A percentile compares a stretch with the other conserved stretches of the same genome.
Evolutionary conservation across 1,284 basidiomycete species (phyloP).

Genomic region (Mycosarcoma mackinlayi): DNA sequence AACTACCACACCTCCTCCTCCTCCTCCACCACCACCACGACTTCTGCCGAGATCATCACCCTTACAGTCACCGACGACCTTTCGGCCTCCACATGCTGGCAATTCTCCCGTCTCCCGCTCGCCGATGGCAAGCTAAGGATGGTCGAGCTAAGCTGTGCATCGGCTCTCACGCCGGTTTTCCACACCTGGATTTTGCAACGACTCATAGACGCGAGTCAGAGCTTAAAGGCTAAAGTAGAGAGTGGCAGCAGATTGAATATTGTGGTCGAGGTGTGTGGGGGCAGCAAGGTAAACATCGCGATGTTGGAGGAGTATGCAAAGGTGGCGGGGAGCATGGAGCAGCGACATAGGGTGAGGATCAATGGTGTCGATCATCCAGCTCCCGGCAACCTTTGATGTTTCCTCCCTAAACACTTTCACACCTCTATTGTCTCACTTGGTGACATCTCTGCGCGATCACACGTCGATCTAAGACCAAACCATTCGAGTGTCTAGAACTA

Average conservation of each 20-base stretch:
- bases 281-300: constrained; percentile 33
- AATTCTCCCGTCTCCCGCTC: constrained; percentile 7
- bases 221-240: constrained; percentile 8
- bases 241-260: constrained; percentile 29
- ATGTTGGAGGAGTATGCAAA: constrained; percentile 25
- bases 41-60: constrained; percentile 11
- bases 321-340: constrained; percentile 9
- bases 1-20: constrained; percentile 28
- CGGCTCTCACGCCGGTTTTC: constrained; percentile 51
- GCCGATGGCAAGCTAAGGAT: constrained; percentile 15
- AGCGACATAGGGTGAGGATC: constrained; percentile 12
- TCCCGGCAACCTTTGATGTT: background rate
- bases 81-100: constrained; percentile 45
- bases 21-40: constrained; percentile 4
- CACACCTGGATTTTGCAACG: constrained; percentile 37
- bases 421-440: too few species aligned
- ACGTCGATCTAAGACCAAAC: too few species aligned
- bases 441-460: too few species aligned
- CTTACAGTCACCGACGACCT: constrained; percentile 55
- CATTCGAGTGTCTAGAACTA: too few species aligned
- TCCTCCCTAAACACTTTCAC: background rate
- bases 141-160: constrained; percentile 62
- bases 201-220: constrained; percentile 7
- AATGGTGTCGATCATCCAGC: constrained; percentile 19
- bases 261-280: constrained; percentile 64